Evolutionary conservation across 148 eudicot species (phyloP).

Genomic region (Nepenthes mirabilis): DNA sequence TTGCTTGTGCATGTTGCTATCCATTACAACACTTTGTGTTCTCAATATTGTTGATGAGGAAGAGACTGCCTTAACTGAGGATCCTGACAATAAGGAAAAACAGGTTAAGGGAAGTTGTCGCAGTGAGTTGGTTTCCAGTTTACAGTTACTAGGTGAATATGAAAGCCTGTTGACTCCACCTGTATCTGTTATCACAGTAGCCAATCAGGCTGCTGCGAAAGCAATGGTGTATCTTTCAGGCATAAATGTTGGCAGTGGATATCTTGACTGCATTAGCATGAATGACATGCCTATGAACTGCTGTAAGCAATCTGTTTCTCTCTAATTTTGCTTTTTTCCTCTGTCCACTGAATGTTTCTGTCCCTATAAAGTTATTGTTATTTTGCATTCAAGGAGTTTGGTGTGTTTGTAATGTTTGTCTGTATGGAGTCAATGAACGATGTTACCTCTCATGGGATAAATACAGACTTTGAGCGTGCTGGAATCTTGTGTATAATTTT

Average conservation of each 20-base stretch:
- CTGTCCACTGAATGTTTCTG: too few relatives aligned
- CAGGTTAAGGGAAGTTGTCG: conserved; percentile 31
- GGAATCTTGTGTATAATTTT: too few relatives aligned
- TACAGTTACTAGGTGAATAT: conserved; percentile 70
- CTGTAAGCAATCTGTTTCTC: conserved; percentile 33
- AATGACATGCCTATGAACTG: conserved; percentile 57
- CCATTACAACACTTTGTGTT: conserved; percentile 57
- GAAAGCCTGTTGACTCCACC: conserved; percentile 82
- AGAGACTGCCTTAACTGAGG: conserved; percentile 26
- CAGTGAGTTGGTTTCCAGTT: conserved; percentile 54
- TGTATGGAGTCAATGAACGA: too few relatives aligned
- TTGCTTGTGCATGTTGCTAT: conserved; percentile 78
- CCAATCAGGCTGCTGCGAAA: conserved; percentile 88
- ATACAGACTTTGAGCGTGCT: too few relatives aligned
- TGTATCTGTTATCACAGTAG: conserved; percentile 32
- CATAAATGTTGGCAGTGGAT: conserved; percentile 45
- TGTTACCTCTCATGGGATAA: too few relatives aligned
- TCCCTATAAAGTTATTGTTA: too few relatives aligned
- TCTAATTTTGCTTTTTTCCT: too few relatives aligned
- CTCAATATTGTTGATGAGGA: conserved; percentile 65
- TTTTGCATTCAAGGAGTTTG: too few relatives aligned
- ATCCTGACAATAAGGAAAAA: conserved; percentile 26
- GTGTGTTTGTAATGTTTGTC: too few relatives aligned
- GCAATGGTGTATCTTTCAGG: conserved; percentile 82
- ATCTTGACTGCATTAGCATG: conserved; percentile 58